Conservation (phyloP, 331 rosid genomes). For the Quercus phellos region DNA sequence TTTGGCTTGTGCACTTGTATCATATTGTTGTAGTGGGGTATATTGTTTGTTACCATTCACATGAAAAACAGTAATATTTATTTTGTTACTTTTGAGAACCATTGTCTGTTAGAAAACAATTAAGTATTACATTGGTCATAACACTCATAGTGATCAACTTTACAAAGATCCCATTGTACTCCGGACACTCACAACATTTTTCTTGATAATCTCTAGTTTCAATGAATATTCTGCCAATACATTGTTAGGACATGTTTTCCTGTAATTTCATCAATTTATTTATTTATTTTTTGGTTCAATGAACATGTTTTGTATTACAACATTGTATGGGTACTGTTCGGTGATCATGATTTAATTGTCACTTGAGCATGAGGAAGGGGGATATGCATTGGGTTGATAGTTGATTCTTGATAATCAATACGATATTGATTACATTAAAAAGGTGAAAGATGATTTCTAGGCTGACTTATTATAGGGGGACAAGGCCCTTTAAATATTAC, state of each 20-base stretch:
- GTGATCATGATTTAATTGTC: not conserved
- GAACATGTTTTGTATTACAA: not conserved
- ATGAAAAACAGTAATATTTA: not conserved
- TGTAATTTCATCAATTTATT: not conserved
- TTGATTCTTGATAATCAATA: not conserved
- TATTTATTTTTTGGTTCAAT: not conserved
- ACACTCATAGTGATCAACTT: no score
- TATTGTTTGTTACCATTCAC: not conserved
- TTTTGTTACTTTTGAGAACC: not conserved
- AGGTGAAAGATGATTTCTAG: no score
- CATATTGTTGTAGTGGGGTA: not conserved
- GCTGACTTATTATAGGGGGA: no score
- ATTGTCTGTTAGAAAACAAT: not conserved
- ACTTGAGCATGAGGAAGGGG: not conserved
- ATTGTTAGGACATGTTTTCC: not conserved
- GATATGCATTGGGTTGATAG: not conserved
- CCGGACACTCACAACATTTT: no score
- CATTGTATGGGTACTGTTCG: not conserved
- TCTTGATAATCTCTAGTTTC: not conserved
- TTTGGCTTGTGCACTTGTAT: not conserved
- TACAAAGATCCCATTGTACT: no score
- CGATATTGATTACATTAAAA: no score
- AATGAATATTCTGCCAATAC: not conserved
- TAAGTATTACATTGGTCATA: not conserved
- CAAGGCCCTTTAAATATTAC: no score